These are phyloP conservation scores for Penicillium sp. DNA, from an alignment of 2,329 filamentous ascomycete genomes.

Conservation along the genomic window DNA sequence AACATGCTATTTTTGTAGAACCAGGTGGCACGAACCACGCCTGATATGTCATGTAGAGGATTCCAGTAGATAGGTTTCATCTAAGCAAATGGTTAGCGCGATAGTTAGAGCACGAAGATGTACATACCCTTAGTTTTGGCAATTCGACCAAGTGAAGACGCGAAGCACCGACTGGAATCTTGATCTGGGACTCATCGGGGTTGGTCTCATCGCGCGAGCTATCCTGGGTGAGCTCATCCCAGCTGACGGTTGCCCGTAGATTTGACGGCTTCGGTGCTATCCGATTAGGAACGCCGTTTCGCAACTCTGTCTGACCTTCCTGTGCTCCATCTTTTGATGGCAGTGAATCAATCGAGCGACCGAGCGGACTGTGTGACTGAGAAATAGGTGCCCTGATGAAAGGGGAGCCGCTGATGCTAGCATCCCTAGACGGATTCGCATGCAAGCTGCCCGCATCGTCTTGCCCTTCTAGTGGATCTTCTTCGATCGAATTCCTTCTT, in stretches of 20 bases:
- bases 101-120: neutral
- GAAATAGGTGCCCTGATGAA: conserved; percentile 46
- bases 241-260: conserved; percentile 26
- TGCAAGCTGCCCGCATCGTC: conserved; percentile 23
- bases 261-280: conserved; percentile 27
- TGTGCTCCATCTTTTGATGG: conserved; percentile 23
- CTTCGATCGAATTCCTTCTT: conserved; percentile 28
- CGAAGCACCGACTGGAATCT: conserved; percentile 85
- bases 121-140: conserved; percentile 60
- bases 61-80: conserved; percentile 99
- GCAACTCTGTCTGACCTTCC: conserved; percentile 20
- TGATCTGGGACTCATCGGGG: conserved; percentile 42
- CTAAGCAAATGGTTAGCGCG: conserved; percentile 38
- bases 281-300: conserved; percentile 14
- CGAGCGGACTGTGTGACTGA: conserved; percentile 29
- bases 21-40: conserved; percentile 86
- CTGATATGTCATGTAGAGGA: conserved; percentile 81
- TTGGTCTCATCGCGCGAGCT: conserved; percentile 17
- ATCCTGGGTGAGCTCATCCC: conserved; percentile 20
- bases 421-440: conserved; percentile 28
- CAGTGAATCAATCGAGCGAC: conserved; percentile 30
- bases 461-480: conserved; percentile 22
- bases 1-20: conserved; percentile 96
- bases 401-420: conserved; percentile 49
- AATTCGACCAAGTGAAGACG: conserved; percentile 84